Conservation (phyloP, 2,329 filamentous ascomycete genomes). For the Cladosporium sp. region DNA sequence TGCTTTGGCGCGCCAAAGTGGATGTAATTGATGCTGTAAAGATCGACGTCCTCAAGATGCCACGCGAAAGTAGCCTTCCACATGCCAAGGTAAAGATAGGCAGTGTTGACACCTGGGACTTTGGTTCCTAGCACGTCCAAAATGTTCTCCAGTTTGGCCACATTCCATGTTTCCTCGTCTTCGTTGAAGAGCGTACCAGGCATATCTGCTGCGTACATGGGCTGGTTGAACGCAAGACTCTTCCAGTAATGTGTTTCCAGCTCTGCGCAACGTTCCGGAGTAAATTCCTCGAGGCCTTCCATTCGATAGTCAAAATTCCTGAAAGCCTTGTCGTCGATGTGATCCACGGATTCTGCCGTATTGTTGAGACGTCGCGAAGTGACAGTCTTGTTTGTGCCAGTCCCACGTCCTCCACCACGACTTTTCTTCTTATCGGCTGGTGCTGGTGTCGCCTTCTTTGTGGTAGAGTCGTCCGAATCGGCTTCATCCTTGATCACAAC, state of each 20-base stretch:
- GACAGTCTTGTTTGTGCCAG: conserved; percentile 66
- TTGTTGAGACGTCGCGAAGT: conserved; percentile 87
- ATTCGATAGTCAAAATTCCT: conserved; percentile 88
- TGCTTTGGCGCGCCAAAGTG: conserved; percentile 98
- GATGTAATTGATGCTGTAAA: conserved; percentile 99
- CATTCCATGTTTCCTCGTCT: conserved; percentile 80
- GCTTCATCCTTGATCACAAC: conserved; percentile 35
- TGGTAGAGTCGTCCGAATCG: conserved; percentile 29
- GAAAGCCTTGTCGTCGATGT: conserved; percentile 87
- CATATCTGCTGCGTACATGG: conserved; percentile 95
- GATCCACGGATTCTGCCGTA: conserved; percentile 72
- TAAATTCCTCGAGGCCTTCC: conserved; percentile 80
- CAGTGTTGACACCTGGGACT: conserved; percentile 95
- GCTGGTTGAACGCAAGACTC: conserved; percentile 89
- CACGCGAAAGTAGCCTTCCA: conserved; percentile 99
- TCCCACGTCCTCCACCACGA: conserved; percentile 45
- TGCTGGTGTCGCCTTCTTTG: conserved; percentile 29
- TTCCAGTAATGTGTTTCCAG: conserved; percentile 97
- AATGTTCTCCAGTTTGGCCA: conserved; percentile 90
- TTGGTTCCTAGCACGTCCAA: conserved; percentile 93
- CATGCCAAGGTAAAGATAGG: conserved; percentile 97
- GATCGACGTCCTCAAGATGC: conserved; percentile 97
- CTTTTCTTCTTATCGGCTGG: conserved; percentile 43
- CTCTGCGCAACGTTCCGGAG: conserved; percentile 87
- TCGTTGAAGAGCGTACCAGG: conserved; percentile 94